Evolutionary conservation across 2,329 filamentous ascomycete genomes (phyloP).

Genomic region (Aspergillus costaricaensis): DNA sequence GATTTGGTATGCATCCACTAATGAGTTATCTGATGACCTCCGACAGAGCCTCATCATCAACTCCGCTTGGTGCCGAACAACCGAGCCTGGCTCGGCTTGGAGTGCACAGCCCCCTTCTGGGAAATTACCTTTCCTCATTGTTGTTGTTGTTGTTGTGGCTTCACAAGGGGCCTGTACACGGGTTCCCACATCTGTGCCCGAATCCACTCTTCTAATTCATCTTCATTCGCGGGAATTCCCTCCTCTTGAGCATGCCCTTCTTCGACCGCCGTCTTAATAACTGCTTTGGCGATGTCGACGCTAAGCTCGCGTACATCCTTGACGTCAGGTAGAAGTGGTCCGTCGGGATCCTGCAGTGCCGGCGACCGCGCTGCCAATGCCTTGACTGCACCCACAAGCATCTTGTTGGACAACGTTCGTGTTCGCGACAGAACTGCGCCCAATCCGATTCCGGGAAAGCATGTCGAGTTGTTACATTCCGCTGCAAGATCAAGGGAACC

Average conservation of each 20-base stretch:
- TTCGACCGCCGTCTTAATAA: conserved; percentile 70
- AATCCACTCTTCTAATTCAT: conserved; percentile 43
- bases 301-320: conserved; percentile 73
- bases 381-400: conserved; percentile 78
- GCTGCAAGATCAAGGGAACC: conserved; percentile 44
- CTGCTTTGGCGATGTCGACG: conserved; percentile 72
- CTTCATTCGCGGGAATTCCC: conserved; percentile 59
- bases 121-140: neutral
- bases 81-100: neutral
- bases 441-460: conserved; percentile 83
- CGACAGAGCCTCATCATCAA: no score
- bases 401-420: conserved; percentile 68
- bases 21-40: no score
- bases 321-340: conserved; percentile 74
- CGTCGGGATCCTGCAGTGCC: conserved; percentile 63
- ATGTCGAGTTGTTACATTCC: conserved; percentile 86
- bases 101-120: neutral
- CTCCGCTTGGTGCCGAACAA: neutral
- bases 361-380: conserved; percentile 72
- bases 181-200: conserved; percentile 47
- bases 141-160: neutral
- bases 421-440: conserved; percentile 72
- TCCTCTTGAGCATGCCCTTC: conserved; percentile 68
- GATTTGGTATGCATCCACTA: no score
- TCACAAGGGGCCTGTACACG: conserved; percentile 28